Evolutionary conservation across 805 yeast genomes (phyloP).

Genomic region (Candida orba): DNA sequence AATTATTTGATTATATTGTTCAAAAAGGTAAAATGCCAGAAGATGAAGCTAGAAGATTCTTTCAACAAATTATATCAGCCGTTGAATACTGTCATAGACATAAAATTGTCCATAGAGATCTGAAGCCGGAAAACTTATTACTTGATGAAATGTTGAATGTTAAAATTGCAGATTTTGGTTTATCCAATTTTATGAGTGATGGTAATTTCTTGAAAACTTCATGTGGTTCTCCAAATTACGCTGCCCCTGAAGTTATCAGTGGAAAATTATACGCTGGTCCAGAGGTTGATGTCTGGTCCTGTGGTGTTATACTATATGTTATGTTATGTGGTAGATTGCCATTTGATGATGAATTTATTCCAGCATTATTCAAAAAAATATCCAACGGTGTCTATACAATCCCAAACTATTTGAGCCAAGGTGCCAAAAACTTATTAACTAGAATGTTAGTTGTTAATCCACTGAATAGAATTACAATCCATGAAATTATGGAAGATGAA

Average conservation of each 20-base stretch:
- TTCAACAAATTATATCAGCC: slow-evolving; percentile 94
- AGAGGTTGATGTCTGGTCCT: slow-evolving; percentile 96
- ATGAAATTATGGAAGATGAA: slow-evolving; percentile 86
- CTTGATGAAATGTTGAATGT: slow-evolving; percentile 87
- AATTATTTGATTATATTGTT: slow-evolving; percentile 89
- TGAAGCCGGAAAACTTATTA: slow-evolving; percentile 89
- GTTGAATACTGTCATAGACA: slow-evolving; percentile 95
- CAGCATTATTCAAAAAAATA: slow-evolving; percentile 87
- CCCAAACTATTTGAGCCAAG: slow-evolving; percentile 79
- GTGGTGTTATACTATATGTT: slow-evolving; percentile 91
- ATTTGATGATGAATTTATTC: slow-evolving; percentile 93
- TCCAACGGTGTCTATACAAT: slow-evolving; percentile 87
- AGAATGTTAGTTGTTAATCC: slow-evolving; percentile 95
- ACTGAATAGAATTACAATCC: slow-evolving; percentile 84
- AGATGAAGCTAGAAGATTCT: slow-evolving; percentile 84
- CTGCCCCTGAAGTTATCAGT: slow-evolving; percentile 94
- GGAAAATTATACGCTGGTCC: slow-evolving; percentile 97
- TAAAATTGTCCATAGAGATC: slow-evolving; percentile 92
- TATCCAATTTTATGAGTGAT: slow-evolving; percentile 94
- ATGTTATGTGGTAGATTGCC: slow-evolving; percentile 96
- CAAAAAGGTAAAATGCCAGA: slow-evolving; percentile 92
- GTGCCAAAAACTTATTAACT: slow-evolving; percentile 76
- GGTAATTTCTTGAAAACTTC: slow-evolving; percentile 92
- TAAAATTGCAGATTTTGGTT: slow-evolving; percentile 93
- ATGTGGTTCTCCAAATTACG: slow-evolving; percentile 96